These are phyloP conservation scores for Anisogramma anomala DNA, from an alignment of 2,329 filamentous ascomycete species.

Conservation along the genomic window DNA sequence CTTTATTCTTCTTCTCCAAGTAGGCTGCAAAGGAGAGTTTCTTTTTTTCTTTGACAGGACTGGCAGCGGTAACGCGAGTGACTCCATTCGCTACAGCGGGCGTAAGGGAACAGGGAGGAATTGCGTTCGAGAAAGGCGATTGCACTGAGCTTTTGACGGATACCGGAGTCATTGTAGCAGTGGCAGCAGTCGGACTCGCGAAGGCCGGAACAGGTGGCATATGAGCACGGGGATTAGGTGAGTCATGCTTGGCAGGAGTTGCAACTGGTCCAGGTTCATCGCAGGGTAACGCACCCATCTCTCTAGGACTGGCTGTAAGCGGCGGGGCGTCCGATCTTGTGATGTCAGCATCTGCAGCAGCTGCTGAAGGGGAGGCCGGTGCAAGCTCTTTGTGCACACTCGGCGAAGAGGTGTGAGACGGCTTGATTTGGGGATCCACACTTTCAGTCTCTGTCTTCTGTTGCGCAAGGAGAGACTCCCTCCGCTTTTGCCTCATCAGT, in stretches of 20 bases:
- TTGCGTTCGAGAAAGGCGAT: conserved; percentile 37
- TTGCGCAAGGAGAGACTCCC: conserved; percentile 17
- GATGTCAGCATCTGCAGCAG: conserved; percentile 16
- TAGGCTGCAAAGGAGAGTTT: conserved; percentile 49
- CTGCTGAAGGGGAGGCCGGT: conserved; percentile 8
- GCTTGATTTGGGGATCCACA: conserved; percentile 27
- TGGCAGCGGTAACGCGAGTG: conserved; percentile 33
- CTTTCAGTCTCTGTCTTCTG: conserved; percentile 25
- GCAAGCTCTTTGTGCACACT: conserved; percentile 5
- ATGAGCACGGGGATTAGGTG: conserved; percentile 41
- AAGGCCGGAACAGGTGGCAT: conserved; percentile 45
- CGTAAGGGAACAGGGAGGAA: conserved; percentile 32
- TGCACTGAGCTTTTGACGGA: conserved; percentile 34
- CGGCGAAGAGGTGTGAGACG: conserved; percentile 14
- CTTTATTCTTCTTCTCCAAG: conserved; percentile 38
- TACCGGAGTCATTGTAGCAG: conserved; percentile 33
- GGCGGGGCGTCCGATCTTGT: conserved; percentile 26
- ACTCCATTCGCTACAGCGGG: conserved; percentile 31
- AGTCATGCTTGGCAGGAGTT: conserved; percentile 25
- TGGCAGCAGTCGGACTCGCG: conserved; percentile 26
- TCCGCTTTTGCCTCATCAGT: conserved; percentile 24
- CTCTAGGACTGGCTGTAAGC: conserved; percentile 18
- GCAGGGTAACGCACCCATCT: conserved; percentile 2
- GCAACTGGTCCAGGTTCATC: conserved; percentile 13
- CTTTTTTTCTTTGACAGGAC: conserved; percentile 55